Evolutionary conservation across 2,329 filamentous ascomycete genomes (phyloP).

Genomic region (Penicillium freii): DNA sequence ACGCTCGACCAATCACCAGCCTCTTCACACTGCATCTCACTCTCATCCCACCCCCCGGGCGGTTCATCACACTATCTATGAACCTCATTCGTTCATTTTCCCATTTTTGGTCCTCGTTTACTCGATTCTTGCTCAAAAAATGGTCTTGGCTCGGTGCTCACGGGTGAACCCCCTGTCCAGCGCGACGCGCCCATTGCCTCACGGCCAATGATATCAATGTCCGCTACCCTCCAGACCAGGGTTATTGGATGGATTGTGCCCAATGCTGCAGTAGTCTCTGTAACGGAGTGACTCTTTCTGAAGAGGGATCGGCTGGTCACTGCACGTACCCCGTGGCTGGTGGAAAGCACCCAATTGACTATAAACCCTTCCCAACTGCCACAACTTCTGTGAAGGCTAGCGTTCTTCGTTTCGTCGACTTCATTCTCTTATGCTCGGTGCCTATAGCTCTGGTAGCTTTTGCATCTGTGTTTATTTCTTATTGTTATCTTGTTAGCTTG

Average conservation of each 20-base stretch:
- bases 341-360: conserved; percentile 22
- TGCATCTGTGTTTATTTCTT: conserved; percentile 24
- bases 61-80: conserved; percentile 24
- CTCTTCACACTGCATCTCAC: conserved; percentile 12
- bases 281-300: conserved; percentile 16
- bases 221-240: conserved; percentile 4
- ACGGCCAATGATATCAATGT: conserved; percentile 16
- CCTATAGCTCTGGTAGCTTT: conserved; percentile 38
- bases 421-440: conserved; percentile 20
- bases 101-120: conserved; percentile 2
- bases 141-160: conserved; percentile 12
- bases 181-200: conserved; percentile 23
- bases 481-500: conserved; percentile 23
- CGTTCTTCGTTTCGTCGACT: conserved; percentile 29
- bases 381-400: conserved; percentile 19
- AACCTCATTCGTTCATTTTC: conserved; percentile 13
- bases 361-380: conserved; percentile 33
- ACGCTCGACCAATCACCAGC: conserved; percentile 24
- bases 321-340: conserved; percentile 18
- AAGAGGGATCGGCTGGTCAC: conserved; percentile 18
- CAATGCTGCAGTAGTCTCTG: conserved; percentile 36
- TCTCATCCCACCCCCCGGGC: conserved; percentile 10
- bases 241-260: conserved; percentile 24
- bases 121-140: conserved; percentile 15
- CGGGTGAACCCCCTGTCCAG: conserved; percentile 6